phyloP scores from a whole-genome alignment of 2,329 filamentous ascomycete genomes.

The Calcarisporium arbuscula region DNA sequence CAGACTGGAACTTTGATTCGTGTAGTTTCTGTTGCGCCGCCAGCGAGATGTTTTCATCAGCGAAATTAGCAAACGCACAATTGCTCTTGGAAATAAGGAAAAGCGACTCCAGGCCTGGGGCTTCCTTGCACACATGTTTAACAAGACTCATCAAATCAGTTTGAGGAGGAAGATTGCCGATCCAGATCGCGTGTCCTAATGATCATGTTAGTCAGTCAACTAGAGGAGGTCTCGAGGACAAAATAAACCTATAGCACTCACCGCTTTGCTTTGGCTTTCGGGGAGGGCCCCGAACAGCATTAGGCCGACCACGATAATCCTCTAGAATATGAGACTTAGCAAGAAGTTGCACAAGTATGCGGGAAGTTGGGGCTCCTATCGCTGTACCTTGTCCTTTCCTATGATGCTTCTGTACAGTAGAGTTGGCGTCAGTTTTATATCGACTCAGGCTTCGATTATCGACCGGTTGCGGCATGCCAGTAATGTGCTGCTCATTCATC shows the following conservation, averaged over 20 bases:
- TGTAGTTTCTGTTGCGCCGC: conserved; percentile 79
- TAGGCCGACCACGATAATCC: conserved; percentile 16
- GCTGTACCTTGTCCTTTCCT: conserved; percentile 21
- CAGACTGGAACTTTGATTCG: conserved; percentile 82
- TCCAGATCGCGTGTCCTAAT: conserved; percentile 83
- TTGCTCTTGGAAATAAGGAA: conserved; percentile 97
- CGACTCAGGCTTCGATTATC: too few relatives aligned
- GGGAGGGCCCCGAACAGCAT: conserved; percentile 26
- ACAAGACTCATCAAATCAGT: conserved; percentile 80
- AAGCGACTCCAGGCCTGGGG: conserved; percentile 74
- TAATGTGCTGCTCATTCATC: conserved; percentile 28
- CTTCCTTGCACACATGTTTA: conserved; percentile 78
- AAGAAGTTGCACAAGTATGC: too few relatives aligned
- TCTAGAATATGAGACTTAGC: conserved; percentile 5
- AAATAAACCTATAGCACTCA: conserved; percentile 33
- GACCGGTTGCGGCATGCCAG: conserved; percentile 14
- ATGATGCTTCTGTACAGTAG: too few relatives aligned
- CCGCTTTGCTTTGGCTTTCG: conserved; percentile 51
- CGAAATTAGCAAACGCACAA: conserved; percentile 95
- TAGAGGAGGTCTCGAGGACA: too few relatives aligned
- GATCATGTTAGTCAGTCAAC: conserved; percentile 4
- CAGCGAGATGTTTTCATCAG: conserved; percentile 67
- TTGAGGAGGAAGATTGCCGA: conserved; percentile 84
- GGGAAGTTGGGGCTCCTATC: too few relatives aligned
- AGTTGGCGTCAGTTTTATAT: too few relatives aligned